Evolutionary conservation across 768 basidiomycete species (phyloP).

Genomic region (Collybiopsis luxurians): DNA sequence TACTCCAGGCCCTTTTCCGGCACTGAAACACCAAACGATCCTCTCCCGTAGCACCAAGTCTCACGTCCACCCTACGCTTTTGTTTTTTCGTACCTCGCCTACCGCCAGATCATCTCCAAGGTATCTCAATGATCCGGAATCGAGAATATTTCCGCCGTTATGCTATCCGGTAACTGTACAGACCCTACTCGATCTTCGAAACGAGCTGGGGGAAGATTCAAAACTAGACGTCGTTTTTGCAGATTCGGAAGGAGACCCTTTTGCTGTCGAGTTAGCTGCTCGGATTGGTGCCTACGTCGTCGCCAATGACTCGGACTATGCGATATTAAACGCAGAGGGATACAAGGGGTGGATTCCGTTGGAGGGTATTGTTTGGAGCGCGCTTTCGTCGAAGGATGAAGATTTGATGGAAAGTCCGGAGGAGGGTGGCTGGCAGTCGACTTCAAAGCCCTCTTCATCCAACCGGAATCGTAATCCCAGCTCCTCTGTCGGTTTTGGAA

Average conservation of each 20-base stretch:
- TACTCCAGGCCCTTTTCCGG: constrained; percentile 59
- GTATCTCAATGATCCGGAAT: constrained; percentile 58
- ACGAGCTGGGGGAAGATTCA: constrained; percentile 20
- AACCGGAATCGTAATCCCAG: constrained; percentile 50
- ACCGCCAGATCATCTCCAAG: constrained; percentile 59
- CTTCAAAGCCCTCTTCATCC: constrained; percentile 19
- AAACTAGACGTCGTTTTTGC: constrained; percentile 63
- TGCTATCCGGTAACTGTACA: constrained; percentile 55
- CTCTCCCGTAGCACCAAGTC: constrained; percentile 56
- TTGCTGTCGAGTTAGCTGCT: constrained; percentile 80
- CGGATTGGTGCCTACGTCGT: constrained; percentile 70
- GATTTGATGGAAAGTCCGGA: constrained; percentile 34
- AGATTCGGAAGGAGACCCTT: constrained; percentile 82
- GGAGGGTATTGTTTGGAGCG: constrained; percentile 71
- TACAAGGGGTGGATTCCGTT: constrained; percentile 79
- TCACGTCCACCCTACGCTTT: constrained; percentile 55
- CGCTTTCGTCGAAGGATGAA: constrained; percentile 24
- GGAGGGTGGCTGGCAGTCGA: constrained; percentile 12
- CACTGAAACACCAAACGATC: constrained; percentile 70
- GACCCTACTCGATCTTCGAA: constrained; percentile 41
- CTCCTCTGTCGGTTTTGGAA: constrained; percentile 21
- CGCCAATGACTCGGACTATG: constrained; percentile 81
- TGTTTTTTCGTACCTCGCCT: constrained; percentile 81
- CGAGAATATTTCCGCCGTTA: constrained; percentile 73
- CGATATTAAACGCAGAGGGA: constrained; percentile 70